phyloP scores from a whole-genome alignment of 2,329 filamentous ascomycete genomes.

The Penicillium sclerotigenum region DNA sequence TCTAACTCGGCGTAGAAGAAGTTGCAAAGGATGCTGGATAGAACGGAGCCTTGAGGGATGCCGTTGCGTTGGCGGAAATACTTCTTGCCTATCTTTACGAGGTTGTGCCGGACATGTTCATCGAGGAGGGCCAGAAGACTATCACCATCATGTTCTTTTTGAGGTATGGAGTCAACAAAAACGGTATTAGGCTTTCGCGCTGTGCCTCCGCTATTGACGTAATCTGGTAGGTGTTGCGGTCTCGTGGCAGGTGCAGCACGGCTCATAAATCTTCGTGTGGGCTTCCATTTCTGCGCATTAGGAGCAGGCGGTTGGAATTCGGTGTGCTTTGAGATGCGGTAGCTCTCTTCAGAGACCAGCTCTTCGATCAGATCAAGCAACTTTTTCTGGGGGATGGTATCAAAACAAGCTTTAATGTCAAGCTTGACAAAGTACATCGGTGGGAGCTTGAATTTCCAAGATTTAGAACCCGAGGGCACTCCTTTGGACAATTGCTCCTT shows the following conservation, averaged over 20 bases:
- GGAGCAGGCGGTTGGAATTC: conserved; percentile 58
- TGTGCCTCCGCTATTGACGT: conserved; percentile 35
- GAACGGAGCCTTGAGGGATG: conserved; percentile 87
- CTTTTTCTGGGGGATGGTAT: conserved; percentile 82
- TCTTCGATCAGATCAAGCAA: conserved; percentile 64
- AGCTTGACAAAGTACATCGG: conserved; percentile 84
- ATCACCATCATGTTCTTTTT: conserved; percentile 55
- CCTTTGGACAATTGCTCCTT: conserved; percentile 40
- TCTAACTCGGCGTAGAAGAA: conserved; percentile 95
- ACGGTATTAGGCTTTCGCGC: conserved; percentile 63
- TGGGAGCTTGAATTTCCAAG: conserved; percentile 33
- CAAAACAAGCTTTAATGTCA: conserved; percentile 89
- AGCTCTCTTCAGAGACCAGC: conserved; percentile 58
- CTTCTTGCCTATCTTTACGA: conserved; percentile 84
- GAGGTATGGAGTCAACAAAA: conserved; percentile 68
- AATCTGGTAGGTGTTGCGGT: conserved; percentile 45
- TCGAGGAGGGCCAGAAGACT: conserved; percentile 67
- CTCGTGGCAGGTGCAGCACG: conserved; percentile 49
- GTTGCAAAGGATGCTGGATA: conserved; percentile 86
- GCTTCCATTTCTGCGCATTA: conserved; percentile 21
- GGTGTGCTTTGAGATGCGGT: conserved; percentile 70
- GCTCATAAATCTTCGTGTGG: conserved; percentile 50
- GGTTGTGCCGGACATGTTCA: conserved; percentile 78
- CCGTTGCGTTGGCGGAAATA: conserved; percentile 83
- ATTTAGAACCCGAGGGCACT: neutral